phyloP scores from a whole-genome alignment of 2,329 filamentous ascomycete genomes.

The Sphaerulina populicola region DNA sequence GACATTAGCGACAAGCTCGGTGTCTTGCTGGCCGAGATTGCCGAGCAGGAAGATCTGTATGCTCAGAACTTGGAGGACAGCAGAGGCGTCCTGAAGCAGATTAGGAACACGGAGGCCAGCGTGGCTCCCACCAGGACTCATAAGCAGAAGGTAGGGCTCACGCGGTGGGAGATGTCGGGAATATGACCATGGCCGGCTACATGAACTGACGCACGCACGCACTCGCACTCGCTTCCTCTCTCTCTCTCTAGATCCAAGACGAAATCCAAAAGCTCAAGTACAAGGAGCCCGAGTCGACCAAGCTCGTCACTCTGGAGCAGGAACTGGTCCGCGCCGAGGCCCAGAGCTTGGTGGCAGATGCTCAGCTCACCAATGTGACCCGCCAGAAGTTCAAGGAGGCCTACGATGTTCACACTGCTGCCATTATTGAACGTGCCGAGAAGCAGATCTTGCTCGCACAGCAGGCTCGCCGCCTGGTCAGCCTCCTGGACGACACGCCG shows the following conservation, averaged over 20 bases:
- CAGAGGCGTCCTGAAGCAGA: constrained; percentile 73
- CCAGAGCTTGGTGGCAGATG: constrained; percentile 90
- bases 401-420: constrained; percentile 78
- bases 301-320: constrained; percentile 79
- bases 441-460: constrained; percentile 92
- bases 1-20: constrained; percentile 95
- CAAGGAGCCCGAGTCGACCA: constrained; percentile 80
- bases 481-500: constrained; percentile 80
- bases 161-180: too few relatives aligned
- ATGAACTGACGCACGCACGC: too few relatives aligned
- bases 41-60: constrained; percentile 84
- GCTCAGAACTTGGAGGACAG: constrained; percentile 82
- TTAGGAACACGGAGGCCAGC: constrained; percentile 89
- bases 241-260: constrained; percentile 56
- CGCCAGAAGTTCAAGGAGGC: constrained; percentile 94
- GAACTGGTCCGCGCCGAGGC: constrained; percentile 94
- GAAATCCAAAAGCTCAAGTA: constrained; percentile 87
- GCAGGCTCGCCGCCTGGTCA: constrained; percentile 76
- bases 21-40: constrained; percentile 83
- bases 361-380: constrained; percentile 90
- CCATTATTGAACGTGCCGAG: constrained; percentile 90
- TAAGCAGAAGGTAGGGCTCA: constrained; percentile 56
- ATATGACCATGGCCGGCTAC: too few relatives aligned
- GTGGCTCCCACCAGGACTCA: constrained; percentile 87
- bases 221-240: too few relatives aligned